Evolutionary conservation across 768 basidiomycete species (phyloP).

Genomic region (Leccinum olivaceopallidum): DNA sequence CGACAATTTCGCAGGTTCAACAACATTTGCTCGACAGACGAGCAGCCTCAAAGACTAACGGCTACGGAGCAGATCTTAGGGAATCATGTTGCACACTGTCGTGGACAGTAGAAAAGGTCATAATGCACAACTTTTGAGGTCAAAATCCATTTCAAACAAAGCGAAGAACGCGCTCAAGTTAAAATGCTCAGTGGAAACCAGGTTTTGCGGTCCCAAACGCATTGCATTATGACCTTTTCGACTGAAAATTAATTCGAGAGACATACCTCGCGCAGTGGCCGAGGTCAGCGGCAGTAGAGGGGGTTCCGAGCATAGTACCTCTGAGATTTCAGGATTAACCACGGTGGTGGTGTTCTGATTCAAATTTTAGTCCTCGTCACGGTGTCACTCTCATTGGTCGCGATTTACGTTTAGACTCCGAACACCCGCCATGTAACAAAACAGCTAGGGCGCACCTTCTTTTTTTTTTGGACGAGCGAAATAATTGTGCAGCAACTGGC

Average conservation of each 20-base stretch:
- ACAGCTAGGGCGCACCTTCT: too few relatives aligned
- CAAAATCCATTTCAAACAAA: conserved; percentile 17
- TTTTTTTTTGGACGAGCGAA: too few relatives aligned
- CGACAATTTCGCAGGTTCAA: neutral
- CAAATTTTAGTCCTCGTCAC: too few relatives aligned
- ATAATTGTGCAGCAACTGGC: too few relatives aligned
- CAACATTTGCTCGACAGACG: neutral
- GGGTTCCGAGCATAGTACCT: neutral
- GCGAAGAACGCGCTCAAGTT: conserved; percentile 2
- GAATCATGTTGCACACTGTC: neutral
- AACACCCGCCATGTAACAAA: too few relatives aligned
- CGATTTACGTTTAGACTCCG: too few relatives aligned
- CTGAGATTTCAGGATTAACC: neutral
- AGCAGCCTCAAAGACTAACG: conserved; percentile 3
- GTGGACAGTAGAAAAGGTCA: conserved; percentile 27
- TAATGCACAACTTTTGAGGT: conserved; percentile 28
- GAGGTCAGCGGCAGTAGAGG: neutral
- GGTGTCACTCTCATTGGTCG: too few relatives aligned
- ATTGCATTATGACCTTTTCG: conserved; percentile 28
- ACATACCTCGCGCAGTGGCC: conserved; percentile 18
- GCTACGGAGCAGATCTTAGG: conserved; percentile 8
- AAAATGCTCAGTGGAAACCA: conserved; percentile 12
- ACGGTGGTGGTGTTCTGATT: neutral
- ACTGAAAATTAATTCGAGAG: conserved; percentile 13
- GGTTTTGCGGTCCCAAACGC: conserved; percentile 24